phyloP scores from a whole-genome alignment of 345 rosid genomes.

The Arabidopsis thaliana region TAIR10.1 NC_003071.7:832501-833000 shows the following conservation, averaged over 20 bases:
- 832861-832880: too few relatives aligned
- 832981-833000: neutral
- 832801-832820: neutral
- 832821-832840: neutral
- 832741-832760: neutral
- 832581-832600: conserved; percentile 40
- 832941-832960: neutral
- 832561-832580: conserved; percentile 32
- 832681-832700: neutral
- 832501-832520: conserved; percentile 22
- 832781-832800: neutral
- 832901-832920: too few relatives aligned
- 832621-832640: conserved; percentile 36
- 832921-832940: neutral
- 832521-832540: conserved; percentile 26
- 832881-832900: too few relatives aligned
- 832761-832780: neutral
- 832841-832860: too few relatives aligned
- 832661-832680: conserved; percentile 24
- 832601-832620: conserved; percentile 32
- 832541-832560: conserved; percentile 12
- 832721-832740: neutral
- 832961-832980: neutral
- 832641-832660: conserved; percentile 38
- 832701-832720: neutral